Conservation (phyloP, 116 monocot genomes). For the Posidonia oceanica region DNA sequence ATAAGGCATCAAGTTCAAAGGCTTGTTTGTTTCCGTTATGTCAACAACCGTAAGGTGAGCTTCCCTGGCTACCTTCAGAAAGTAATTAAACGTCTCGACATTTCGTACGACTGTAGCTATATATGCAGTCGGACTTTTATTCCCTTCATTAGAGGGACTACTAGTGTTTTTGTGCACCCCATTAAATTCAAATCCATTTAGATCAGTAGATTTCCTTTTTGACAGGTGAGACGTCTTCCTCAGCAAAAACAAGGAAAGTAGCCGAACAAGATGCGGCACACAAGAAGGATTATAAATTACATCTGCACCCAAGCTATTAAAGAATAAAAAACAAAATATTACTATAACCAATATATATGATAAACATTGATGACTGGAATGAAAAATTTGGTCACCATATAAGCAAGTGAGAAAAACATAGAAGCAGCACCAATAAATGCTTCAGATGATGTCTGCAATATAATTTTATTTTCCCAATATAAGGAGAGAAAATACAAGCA, state of each 20-base stretch:
- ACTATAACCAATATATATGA: neutral
- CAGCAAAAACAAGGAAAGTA: constrained; percentile 50
- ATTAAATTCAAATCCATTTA: neutral
- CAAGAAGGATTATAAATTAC: constrained; percentile 78
- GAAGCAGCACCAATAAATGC: too few species aligned
- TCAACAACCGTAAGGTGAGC: constrained; percentile 40
- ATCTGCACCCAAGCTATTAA: constrained; percentile 81
- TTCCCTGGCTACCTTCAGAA: constrained; percentile 37
- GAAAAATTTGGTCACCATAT: too few species aligned
- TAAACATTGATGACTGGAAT: neutral
- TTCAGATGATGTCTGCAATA: too few species aligned
- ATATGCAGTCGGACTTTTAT: constrained; percentile 38
- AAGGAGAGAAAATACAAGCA: too few species aligned
- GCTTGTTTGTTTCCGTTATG: constrained; percentile 36
- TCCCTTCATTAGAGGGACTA: neutral
- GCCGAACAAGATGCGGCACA: constrained; percentile 60
- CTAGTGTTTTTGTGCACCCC: neutral
- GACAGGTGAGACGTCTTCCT: neutral
- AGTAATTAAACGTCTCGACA: constrained; percentile 51
- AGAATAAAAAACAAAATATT: neutral
- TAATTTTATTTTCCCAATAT: too few species aligned
- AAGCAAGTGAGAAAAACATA: too few species aligned
- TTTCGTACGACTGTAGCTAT: constrained; percentile 80
- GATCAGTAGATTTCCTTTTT: neutral
- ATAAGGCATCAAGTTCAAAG: constrained; percentile 62